Conservation (phyloP, 2,329 filamentous ascomycete genomes). For the Coniosporium tulheliwenetii region DNA sequence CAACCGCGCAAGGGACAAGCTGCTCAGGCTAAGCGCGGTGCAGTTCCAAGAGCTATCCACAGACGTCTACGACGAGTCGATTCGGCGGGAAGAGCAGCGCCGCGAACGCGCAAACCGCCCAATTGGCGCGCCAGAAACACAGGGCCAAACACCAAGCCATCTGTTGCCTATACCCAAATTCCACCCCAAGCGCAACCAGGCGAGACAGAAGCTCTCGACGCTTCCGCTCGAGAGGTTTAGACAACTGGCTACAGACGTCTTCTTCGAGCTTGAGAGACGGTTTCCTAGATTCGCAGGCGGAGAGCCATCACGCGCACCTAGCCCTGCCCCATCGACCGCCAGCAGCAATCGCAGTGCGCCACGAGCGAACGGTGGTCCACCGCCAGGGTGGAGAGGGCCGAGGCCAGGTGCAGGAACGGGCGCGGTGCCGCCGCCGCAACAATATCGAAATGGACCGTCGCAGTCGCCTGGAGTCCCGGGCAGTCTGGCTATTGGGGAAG, state of each 20-base stretch:
- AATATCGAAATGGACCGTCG: slow-evolving; percentile 9
- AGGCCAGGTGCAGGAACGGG: slow-evolving; percentile 7
- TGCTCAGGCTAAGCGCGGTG: slow-evolving; percentile 72
- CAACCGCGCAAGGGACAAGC: slow-evolving; percentile 87
- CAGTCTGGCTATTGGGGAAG: slow-evolving; percentile 23
- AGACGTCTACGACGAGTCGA: slow-evolving; percentile 89
- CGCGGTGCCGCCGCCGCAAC: slow-evolving; percentile 3
- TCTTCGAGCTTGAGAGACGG: slow-evolving; percentile 80
- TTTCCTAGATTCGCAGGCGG: slow-evolving; percentile 65
- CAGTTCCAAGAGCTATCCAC: slow-evolving; percentile 97
- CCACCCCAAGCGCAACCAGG: slow-evolving; percentile 94
- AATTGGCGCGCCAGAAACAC: slow-evolving; percentile 25
- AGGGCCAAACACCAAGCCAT: slow-evolving; percentile 36
- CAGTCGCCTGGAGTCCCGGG: slow-evolving; percentile 32
- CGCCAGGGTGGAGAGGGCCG: slow-evolving; percentile 9
- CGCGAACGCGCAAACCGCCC: slow-evolving; percentile 22
- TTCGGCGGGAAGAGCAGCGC: slow-evolving; percentile 60
- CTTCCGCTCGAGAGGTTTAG: slow-evolving; percentile 75
- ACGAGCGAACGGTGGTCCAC: background rate
- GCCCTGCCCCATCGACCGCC: slow-evolving; percentile 46
- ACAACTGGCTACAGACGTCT: slow-evolving; percentile 89
- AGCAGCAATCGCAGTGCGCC: slow-evolving; percentile 22
- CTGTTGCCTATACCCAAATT: slow-evolving; percentile 77
- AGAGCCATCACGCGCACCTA: slow-evolving; percentile 53
- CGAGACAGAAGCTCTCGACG: slow-evolving; percentile 86